Conservation (phyloP, 148 eudicot genomes). For the Fagopyrum esculentum region DNA sequence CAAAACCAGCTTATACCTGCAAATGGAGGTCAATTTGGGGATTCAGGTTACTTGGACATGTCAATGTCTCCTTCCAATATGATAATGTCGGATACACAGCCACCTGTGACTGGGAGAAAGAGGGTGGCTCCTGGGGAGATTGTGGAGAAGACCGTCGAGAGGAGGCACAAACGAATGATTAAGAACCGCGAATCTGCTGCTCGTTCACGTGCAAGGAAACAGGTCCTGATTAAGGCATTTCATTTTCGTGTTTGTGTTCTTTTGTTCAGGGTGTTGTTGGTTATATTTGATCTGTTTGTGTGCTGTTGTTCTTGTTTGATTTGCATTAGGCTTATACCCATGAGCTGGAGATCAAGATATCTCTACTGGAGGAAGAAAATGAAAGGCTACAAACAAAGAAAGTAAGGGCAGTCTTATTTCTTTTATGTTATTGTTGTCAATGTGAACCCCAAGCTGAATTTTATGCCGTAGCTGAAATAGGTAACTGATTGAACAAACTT, state of each 20-base stretch:
- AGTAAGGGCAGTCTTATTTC: slow-evolving; percentile 28
- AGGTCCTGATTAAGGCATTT: slow-evolving; percentile 32
- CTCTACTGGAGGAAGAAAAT: slow-evolving; percentile 87
- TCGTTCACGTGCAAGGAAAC: slow-evolving; percentile 91
- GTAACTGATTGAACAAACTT: too few relatives aligned
- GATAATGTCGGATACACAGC: slow-evolving; percentile 77
- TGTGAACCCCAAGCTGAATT: too few relatives aligned
- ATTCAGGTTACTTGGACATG: slow-evolving; percentile 23
- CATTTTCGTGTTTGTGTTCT: not conserved
- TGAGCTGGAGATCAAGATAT: slow-evolving; percentile 89
- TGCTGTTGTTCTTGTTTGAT: not conserved
- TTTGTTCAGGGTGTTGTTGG: not conserved
- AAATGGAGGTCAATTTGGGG: slow-evolving; percentile 44
- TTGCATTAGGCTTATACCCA: slow-evolving; percentile 76
- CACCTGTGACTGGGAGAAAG: slow-evolving; percentile 65
- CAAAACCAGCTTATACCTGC: slow-evolving; percentile 43
- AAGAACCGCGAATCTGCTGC: slow-evolving; percentile 97
- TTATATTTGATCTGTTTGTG: not conserved
- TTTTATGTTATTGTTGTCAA: not conserved
- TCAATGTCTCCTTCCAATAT: slow-evolving; percentile 50
- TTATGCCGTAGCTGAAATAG: too few relatives aligned
- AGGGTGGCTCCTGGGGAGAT: slow-evolving; percentile 52
- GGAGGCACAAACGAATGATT: slow-evolving; percentile 97
- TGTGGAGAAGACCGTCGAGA: slow-evolving; percentile 76
- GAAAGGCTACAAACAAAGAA: slow-evolving; percentile 63